Percentiles rank a stretch among this genome's conserved stretches.
Evolutionary conservation across 1,139 yeast genomes (phyloP).

Genomic region (Diutina siamensis): DNA sequence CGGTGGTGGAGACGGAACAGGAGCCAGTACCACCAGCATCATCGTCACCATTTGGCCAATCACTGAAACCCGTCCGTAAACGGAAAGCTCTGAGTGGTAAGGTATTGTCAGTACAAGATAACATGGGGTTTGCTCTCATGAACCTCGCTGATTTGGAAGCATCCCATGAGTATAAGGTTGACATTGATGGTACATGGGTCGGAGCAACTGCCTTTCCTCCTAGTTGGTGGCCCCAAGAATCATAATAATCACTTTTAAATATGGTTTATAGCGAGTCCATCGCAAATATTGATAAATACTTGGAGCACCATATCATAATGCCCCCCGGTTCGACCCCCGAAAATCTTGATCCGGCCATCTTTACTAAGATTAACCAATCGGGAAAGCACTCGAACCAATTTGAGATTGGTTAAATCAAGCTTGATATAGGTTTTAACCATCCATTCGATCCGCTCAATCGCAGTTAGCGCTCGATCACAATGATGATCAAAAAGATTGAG

Average conservation of each 20-base stretch:
- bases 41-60: not conserved
- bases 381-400: not conserved
- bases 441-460: not conserved
- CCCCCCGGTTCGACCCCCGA: not conserved
- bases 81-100: conserved; percentile 2
- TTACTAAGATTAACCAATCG: not conserved
- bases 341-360: not conserved
- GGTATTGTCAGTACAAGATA: not conserved
- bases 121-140: conserved; percentile 4
- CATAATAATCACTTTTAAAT: not conserved
- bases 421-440: not conserved
- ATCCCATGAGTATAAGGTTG: not conserved
- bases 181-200: not conserved
- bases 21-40: not conserved
- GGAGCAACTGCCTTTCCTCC: not conserved
- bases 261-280: not conserved
- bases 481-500: not conserved
- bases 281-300: not conserved
- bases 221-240: conserved; percentile 3
- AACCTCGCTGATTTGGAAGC: not conserved
- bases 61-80: not conserved
- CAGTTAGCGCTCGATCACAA: not conserved
- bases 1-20: not conserved
- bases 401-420: not conserved
- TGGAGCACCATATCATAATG: not conserved